phyloP scores from a whole-genome alignment of 2,329 filamentous ascomycete genomes.

The Aspergillus brunneoviolaceus region DNA sequence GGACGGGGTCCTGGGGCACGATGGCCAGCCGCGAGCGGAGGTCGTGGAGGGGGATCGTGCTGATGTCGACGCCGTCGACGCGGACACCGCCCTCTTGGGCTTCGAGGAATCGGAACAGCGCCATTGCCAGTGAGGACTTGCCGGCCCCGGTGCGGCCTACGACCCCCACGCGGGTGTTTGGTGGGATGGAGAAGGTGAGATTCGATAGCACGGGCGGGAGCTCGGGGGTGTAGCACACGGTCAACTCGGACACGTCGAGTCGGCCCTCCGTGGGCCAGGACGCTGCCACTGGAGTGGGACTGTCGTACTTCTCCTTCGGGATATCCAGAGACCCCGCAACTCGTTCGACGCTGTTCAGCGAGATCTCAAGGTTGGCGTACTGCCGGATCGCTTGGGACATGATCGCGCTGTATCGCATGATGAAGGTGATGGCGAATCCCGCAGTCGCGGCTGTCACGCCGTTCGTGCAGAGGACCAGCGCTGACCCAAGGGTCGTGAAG shows the following conservation, averaged over 20 bases:
- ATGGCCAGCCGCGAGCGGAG: slow-evolving; percentile 2
- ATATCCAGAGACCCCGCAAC: not conserved
- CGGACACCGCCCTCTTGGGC: not conserved
- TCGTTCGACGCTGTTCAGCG: slow-evolving; percentile 5
- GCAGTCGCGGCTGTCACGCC: slow-evolving; percentile 10
- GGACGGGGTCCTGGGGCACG: slow-evolving; percentile 1
- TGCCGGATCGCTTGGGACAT: slow-evolving; percentile 4
- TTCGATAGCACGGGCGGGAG: slow-evolving; percentile 45
- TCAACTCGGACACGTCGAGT: slow-evolving; percentile 68
- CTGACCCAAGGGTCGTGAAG: not conserved
- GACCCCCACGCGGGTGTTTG: slow-evolving; percentile 17
- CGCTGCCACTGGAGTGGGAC: not conserved
- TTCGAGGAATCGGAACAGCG: not conserved
- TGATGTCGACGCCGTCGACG: slow-evolving; percentile 1
- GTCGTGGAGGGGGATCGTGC: not conserved
- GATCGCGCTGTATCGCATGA: not conserved
- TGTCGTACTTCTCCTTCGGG: not conserved
- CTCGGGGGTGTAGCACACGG: slow-evolving; percentile 68
- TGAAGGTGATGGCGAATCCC: slow-evolving; percentile 7
- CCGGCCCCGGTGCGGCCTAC: slow-evolving; percentile 19
- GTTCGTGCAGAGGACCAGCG: slow-evolving; percentile 1
- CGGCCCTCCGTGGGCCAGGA: slow-evolving; percentile 52
- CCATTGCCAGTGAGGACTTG: slow-evolving; percentile 3
- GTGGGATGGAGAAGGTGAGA: slow-evolving; percentile 11
- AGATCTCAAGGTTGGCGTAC: slow-evolving; percentile 7